Percentiles rank a stretch among this genome's conserved stretches.
Evolutionary conservation across 371 early-diverging fungal genomes (phyloP).

Genomic region (Chytridium lagenaria): DNA sequence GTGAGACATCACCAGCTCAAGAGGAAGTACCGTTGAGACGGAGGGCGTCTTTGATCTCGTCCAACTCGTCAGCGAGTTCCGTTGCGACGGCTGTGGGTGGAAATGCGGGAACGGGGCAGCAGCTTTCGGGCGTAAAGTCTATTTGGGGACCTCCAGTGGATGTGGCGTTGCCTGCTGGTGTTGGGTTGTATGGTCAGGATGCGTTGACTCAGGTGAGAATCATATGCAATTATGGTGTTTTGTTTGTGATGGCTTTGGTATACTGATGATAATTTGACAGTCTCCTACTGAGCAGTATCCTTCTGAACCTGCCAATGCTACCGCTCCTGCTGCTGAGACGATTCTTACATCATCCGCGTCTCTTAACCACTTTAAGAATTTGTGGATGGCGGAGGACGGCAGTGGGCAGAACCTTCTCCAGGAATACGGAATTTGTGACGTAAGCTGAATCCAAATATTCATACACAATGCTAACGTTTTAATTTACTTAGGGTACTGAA

Average conservation of each 20-base stretch:
- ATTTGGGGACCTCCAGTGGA: slow-evolving; percentile 21
- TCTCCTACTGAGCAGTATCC: neutral
- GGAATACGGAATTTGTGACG: neutral
- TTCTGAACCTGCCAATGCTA: neutral
- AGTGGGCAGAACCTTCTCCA: neutral
- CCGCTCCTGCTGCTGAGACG: slow-evolving; percentile 5
- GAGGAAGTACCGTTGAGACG: neutral
- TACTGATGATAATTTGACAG: neutral
- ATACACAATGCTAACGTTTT: neutral
- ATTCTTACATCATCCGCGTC: neutral
- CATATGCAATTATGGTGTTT: too few relatives aligned
- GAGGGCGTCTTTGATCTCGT: neutral
- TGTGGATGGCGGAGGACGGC: slow-evolving; percentile 1
- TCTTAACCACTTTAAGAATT: slow-evolving; percentile 8
- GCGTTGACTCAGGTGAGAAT: slow-evolving; percentile 6
- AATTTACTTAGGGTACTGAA: neutral
- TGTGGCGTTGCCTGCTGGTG: neutral
- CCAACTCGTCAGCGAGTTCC: neutral
- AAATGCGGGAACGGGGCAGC: neutral
- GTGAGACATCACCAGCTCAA: neutral
- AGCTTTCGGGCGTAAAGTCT: neutral
- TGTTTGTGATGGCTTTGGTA: too few relatives aligned
- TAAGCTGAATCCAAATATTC: neutral
- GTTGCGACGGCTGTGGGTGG: neutral
- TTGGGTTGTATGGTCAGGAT: slow-evolving; percentile 3